Conservation (phyloP, 1,284 basidiomycete species). For the Quambalaria eucalypti region DNA sequence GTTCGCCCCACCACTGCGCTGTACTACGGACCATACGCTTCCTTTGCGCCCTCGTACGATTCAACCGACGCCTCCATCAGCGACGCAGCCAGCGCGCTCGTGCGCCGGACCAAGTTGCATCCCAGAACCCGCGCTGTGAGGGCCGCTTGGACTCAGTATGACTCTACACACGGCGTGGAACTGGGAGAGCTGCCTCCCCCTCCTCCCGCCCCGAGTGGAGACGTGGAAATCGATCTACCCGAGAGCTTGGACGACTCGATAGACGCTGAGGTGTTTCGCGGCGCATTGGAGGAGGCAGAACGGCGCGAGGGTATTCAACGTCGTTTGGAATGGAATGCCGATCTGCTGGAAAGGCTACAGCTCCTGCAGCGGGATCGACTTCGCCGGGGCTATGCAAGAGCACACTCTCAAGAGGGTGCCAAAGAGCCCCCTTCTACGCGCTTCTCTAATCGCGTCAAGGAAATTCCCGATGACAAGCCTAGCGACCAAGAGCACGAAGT, state of each 20-base stretch:
- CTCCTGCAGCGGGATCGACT: neutral
- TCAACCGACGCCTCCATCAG: slow-evolving; percentile 20
- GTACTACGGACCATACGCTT: slow-evolving; percentile 31
- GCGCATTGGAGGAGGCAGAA: neutral
- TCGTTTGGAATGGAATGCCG: neutral
- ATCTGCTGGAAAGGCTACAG: neutral
- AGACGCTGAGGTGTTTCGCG: neutral
- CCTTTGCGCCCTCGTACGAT: slow-evolving; percentile 36
- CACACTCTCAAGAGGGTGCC: neutral
- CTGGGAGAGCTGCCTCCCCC: neutral
- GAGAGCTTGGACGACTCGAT: neutral
- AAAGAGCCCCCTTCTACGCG: too few relatives aligned
- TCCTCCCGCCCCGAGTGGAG: neutral
- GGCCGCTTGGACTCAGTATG: neutral
- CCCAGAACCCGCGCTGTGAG: neutral
- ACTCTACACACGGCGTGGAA: neutral
- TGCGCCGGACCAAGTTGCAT: slow-evolving; percentile 7
- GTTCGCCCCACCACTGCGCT: slow-evolving; percentile 17
- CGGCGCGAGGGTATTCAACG: neutral
- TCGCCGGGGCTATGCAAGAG: neutral
- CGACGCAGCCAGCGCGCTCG: slow-evolving; percentile 9
- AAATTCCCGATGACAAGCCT: neutral
- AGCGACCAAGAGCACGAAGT: neutral
- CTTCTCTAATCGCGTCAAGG: neutral
- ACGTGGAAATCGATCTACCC: neutral